Conservation (phyloP, 2,329 filamentous ascomycete genomes). For the Phoma sp. region DNA sequence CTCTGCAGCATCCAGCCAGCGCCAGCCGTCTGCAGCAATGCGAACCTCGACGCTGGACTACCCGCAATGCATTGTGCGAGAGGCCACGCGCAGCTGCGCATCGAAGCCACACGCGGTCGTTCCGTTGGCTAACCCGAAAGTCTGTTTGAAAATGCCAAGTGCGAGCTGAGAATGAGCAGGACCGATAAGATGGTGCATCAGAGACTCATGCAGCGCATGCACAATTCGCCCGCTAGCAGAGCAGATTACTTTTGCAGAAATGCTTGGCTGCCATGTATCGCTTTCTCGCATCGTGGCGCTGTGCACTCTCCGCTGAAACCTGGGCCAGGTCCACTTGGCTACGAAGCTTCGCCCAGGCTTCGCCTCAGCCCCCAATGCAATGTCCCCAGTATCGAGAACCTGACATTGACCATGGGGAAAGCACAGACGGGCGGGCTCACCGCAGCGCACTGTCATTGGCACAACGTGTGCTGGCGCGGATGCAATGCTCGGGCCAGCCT, state of each 20-base stretch:
- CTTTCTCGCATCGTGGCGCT: constrained; percentile 8
- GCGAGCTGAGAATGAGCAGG: constrained; percentile 7
- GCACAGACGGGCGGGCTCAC: constrained; percentile 2
- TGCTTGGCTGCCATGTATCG: constrained; percentile 5
- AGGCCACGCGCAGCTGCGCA: neutral
- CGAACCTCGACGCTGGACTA: constrained; percentile 6
- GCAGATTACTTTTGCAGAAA: neutral
- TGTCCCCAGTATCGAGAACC: too few relatives aligned
- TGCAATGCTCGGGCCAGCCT: constrained; percentile 7
- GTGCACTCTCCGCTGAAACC: constrained; percentile 8
- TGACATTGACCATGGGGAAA: neutral
- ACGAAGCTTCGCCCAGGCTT: constrained; percentile 21
- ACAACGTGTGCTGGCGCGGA: constrained; percentile 1
- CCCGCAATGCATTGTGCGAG: neutral
- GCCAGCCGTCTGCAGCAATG: neutral
- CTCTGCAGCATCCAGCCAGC: neutral
- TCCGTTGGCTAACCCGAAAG: constrained; percentile 1
- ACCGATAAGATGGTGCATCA: neutral
- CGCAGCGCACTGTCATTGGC: constrained; percentile 3
- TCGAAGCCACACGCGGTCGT: neutral
- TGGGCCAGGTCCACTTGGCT: constrained; percentile 13
- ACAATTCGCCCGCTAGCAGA: neutral
- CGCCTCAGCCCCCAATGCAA: constrained; percentile 9
- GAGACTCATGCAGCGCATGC: neutral
- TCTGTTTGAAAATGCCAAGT: constrained; percentile 12